Percentiles rank a stretch among this genome's conserved stretches.
phyloP scores from a whole-genome alignment of 306 rosid genomes.

The Citrullus amarus region DNA sequence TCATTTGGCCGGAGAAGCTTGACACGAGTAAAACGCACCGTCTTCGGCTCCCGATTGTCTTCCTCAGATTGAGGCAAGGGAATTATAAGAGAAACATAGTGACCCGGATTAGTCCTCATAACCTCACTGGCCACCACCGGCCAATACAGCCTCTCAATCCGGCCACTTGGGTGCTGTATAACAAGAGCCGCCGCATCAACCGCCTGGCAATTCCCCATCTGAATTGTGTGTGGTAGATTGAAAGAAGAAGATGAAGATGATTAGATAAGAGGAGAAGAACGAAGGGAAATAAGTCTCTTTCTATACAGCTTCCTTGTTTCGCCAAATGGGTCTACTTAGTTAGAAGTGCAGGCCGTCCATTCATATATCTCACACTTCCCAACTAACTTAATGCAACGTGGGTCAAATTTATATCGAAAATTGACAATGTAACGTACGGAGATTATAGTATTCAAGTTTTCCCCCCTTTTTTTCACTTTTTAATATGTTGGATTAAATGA shows the following conservation, averaged over 20 bases:
- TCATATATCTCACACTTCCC: slow-evolving; percentile 16
- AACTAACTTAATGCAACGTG: slow-evolving; percentile 37
- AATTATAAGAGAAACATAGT: slow-evolving; percentile 82
- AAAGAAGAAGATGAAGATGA: slow-evolving; percentile 11
- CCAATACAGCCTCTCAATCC: slow-evolving; percentile 77
- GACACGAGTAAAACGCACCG: slow-evolving; percentile 75
- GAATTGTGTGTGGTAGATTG: not conserved
- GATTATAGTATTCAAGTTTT: not conserved
- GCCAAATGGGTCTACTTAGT: slow-evolving; percentile 7
- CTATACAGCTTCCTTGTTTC: slow-evolving; percentile 47
- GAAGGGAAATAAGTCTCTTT: slow-evolving; percentile 48
- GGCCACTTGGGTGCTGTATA: slow-evolving; percentile 88
- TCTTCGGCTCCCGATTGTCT: slow-evolving; percentile 26
- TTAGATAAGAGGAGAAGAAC: slow-evolving; percentile 19
- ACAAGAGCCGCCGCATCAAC: slow-evolving; percentile 97
- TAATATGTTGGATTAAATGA: not conserved
- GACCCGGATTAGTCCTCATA: slow-evolving; percentile 81
- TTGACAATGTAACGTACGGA: slow-evolving; percentile 33
- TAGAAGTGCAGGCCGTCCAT: slow-evolving; percentile 18
- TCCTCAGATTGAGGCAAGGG: slow-evolving; percentile 52
- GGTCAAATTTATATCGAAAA: slow-evolving; percentile 22
- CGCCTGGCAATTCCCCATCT: slow-evolving; percentile 95
- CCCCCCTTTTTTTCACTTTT: not conserved
- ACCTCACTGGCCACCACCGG: slow-evolving; percentile 65
- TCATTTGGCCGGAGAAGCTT: slow-evolving; percentile 86